Evolutionary conservation across 1,139 yeast species (phyloP).

Genomic region (Yamadazyma sp.): DNA sequence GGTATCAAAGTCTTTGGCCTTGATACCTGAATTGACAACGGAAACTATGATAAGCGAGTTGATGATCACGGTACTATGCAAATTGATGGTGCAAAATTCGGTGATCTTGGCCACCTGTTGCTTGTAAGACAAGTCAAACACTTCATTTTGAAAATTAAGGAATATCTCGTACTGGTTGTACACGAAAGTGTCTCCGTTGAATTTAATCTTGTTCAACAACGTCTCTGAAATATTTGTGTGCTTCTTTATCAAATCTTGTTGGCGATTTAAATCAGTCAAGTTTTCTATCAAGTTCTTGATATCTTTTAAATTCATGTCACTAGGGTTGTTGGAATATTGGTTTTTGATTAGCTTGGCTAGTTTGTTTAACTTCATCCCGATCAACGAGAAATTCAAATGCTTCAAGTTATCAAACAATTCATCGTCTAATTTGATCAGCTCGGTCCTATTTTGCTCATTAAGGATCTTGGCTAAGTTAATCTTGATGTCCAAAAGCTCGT

Average conservation of each 20-base stretch:
- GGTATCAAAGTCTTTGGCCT: conserved; percentile 54
- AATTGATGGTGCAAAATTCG: conserved; percentile 45
- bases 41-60: conserved; percentile 56
- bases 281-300: conserved; percentile 72
- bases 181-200: conserved; percentile 11
- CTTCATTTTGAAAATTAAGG: conserved; percentile 72
- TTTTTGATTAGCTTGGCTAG: conserved; percentile 72
- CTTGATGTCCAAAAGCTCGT: conserved; percentile 62
- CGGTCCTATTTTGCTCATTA: conserved; percentile 22
- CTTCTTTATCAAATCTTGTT: conserved; percentile 67
- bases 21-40: conserved; percentile 62
- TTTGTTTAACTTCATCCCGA: conserved; percentile 70
- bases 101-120: conserved; percentile 49
- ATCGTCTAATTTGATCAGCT: conserved; percentile 23
- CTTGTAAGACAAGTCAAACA: conserved; percentile 59
- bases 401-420: conserved; percentile 47
- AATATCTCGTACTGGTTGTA: conserved; percentile 48
- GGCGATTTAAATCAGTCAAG: conserved; percentile 63
- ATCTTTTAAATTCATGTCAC: conserved; percentile 49
- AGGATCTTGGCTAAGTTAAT: conserved; percentile 44
- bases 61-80: conserved; percentile 39
- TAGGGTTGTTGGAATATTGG: conserved; percentile 63
- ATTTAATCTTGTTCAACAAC: conserved; percentile 54
- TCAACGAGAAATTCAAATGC: conserved; percentile 73
- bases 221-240: conserved; percentile 79